Conservation (phyloP, 805 yeast genomes). For the Aciculoconidium aculeatum region DNA sequence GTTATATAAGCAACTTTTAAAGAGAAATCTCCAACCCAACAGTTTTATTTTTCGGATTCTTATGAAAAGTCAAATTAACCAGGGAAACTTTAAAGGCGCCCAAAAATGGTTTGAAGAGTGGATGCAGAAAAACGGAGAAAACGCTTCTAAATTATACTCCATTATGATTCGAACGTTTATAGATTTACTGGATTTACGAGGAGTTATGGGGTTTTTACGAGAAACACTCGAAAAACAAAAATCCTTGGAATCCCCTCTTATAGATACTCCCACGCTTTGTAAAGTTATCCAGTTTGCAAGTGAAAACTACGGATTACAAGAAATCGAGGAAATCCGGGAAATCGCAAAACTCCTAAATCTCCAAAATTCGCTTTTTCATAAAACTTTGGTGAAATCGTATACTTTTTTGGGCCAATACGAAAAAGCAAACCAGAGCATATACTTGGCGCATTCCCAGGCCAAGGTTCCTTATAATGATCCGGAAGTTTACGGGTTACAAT, state of each 20-base stretch:
- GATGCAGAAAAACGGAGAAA: slow-evolving; percentile 13
- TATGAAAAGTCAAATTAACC: slow-evolving; percentile 34
- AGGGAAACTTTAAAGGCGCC: slow-evolving; percentile 31
- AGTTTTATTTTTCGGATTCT: slow-evolving; percentile 39
- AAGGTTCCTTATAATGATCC: slow-evolving; percentile 25
- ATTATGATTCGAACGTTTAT: slow-evolving; percentile 24
- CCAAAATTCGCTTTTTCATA: slow-evolving; percentile 21
- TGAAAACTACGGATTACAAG: slow-evolving; percentile 15
- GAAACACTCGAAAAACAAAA: slow-evolving; percentile 15
- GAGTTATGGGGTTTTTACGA: slow-evolving; percentile 23
- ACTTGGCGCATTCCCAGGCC: slow-evolving; percentile 25
- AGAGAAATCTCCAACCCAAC: slow-evolving; percentile 44
- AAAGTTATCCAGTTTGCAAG: slow-evolving; percentile 18
- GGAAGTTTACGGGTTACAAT: slow-evolving; percentile 21
- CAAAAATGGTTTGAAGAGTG: slow-evolving; percentile 23
- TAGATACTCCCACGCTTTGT: slow-evolving; percentile 13
- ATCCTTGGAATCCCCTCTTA: slow-evolving; percentile 9
- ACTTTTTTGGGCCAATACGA: slow-evolving; percentile 25
- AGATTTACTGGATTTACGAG: slow-evolving; percentile 18
- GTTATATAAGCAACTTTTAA: slow-evolving; percentile 43
- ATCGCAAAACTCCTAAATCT: slow-evolving; percentile 14
- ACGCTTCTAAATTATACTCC: slow-evolving; percentile 16
- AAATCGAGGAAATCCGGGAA: slow-evolving; percentile 12
- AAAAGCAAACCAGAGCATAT: slow-evolving; percentile 26
- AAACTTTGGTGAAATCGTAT: slow-evolving; percentile 23